Evolutionary conservation across 768 basidiomycete species (phyloP).

Genomic region (Lactarius trivialis): DNA sequence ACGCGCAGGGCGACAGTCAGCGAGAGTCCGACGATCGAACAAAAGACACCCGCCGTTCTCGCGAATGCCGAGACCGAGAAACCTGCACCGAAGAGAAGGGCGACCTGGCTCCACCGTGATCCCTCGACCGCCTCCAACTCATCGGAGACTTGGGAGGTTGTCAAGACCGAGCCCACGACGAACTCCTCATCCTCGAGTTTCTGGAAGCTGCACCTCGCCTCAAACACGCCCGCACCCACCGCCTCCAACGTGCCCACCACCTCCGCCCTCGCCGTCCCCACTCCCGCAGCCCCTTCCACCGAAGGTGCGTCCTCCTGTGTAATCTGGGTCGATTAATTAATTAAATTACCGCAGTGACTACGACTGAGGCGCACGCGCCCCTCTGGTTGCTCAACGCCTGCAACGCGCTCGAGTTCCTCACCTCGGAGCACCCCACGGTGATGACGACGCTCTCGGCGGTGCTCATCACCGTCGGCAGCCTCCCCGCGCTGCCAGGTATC

Average conservation of each 20-base stretch:
- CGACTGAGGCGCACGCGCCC: conserved; percentile 53
- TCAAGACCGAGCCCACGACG: conserved; percentile 5
- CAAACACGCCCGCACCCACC: conserved; percentile 3
- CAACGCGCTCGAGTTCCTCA: conserved; percentile 66
- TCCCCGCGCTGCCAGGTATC: conserved; percentile 67
- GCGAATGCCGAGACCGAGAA: conserved; percentile 12
- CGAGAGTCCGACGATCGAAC: conserved; percentile 1
- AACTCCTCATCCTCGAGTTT: conserved; percentile 10
- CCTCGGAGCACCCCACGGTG: conserved; percentile 66
- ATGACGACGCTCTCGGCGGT: conserved; percentile 72
- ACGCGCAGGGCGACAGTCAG: conserved; percentile 13
- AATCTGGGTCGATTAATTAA: not conserved
- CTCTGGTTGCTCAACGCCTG: conserved; percentile 74
- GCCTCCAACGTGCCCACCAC: not conserved
- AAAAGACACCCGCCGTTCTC: not conserved
- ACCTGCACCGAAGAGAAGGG: conserved; percentile 1
- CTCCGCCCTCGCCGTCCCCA: not conserved
- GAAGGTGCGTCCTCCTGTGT: conserved; percentile 15
- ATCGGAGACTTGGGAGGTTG: conserved; percentile 15
- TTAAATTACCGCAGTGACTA: conserved; percentile 29
- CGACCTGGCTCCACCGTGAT: conserved; percentile 17
- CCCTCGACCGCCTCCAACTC: conserved; percentile 14
- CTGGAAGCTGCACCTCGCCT: conserved; percentile 9
- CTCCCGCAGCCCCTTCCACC: conserved; percentile 12
- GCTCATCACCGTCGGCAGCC: conserved; percentile 69